Evolutionary conservation across 2,329 filamentous ascomycete species (phyloP).

Genomic region (Lecanicillium sp.): DNA sequence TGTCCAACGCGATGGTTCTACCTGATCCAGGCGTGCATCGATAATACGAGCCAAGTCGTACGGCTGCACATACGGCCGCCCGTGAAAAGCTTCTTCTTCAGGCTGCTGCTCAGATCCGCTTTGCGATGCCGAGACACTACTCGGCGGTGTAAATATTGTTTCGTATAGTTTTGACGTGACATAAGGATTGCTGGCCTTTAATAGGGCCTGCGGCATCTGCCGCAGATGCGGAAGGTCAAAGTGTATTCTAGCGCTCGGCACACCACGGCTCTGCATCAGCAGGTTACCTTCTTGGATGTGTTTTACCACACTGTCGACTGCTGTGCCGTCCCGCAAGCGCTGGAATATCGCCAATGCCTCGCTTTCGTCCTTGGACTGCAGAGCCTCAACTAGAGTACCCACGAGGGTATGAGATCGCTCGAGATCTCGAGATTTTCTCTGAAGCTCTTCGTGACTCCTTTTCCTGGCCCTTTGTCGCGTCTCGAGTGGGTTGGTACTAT

Average conservation of each 20-base stretch:
- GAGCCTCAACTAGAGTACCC: not conserved
- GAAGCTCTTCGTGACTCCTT: not conserved
- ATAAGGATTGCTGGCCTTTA: not conserved
- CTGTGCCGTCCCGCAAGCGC: not conserved
- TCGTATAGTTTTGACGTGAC: not conserved
- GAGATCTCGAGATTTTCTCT: not conserved
- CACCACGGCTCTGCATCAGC: not conserved
- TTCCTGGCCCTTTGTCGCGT: not conserved
- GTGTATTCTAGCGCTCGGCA: not conserved
- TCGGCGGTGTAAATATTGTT: not conserved
- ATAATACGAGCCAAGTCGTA: not conserved
- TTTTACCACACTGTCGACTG: not conserved
- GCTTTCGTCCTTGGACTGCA: conserved; percentile 1
- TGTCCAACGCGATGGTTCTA: not conserved
- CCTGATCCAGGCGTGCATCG: not conserved
- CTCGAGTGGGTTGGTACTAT: not conserved
- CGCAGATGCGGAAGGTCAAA: not conserved
- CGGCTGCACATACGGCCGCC: not conserved
- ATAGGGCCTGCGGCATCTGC: not conserved
- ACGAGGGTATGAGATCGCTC: not conserved
- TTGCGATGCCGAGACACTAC: not conserved
- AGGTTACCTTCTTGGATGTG: not conserved
- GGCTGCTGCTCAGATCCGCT: not conserved
- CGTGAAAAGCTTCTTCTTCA: not conserved
- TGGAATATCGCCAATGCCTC: not conserved